phyloP scores from a whole-genome alignment of 352 stramenopile species.

The Phytophthora lateralis region DNA sequence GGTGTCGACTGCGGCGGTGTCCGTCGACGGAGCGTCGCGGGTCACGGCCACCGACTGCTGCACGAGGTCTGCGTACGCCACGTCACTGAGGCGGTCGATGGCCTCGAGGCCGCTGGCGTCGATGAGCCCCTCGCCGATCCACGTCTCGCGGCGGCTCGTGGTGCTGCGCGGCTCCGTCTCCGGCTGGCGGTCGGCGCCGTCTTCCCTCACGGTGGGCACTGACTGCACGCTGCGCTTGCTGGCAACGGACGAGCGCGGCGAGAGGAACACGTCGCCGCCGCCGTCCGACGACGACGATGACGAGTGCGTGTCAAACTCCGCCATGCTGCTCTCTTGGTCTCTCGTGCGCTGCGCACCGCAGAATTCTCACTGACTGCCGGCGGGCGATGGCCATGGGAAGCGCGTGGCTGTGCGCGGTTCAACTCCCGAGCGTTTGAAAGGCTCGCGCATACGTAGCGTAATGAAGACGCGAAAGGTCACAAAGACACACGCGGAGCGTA shows the following conservation, averaged over 20 bases:
- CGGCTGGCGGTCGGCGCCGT: constrained; percentile 9
- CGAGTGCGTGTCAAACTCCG: constrained; percentile 39
- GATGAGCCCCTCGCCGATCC: constrained; percentile 71
- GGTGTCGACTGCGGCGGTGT: constrained; percentile 14
- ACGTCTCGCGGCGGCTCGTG: constrained; percentile 57
- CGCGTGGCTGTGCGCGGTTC: constrained; percentile 29
- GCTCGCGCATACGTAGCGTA: neutral
- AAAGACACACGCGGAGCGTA: neutral
- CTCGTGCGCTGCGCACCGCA: constrained; percentile 19
- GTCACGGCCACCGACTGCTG: constrained; percentile 26
- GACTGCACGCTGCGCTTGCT: constrained; percentile 38
- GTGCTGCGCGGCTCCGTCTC: constrained; percentile 32
- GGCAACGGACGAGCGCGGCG: constrained; percentile 32
- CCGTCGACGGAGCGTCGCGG: constrained; percentile 9
- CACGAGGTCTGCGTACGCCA: constrained; percentile 41
- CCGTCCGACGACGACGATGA: constrained; percentile 38
- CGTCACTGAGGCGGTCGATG: constrained; percentile 56
- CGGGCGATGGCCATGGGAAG: neutral
- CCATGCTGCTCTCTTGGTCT: constrained; percentile 20
- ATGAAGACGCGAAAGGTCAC: neutral
- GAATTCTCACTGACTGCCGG: constrained; percentile 26
- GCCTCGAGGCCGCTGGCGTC: constrained; percentile 55
- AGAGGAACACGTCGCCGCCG: constrained; percentile 37
- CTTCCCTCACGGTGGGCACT: constrained; percentile 28
- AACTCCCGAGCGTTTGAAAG: constrained; percentile 9